Evolutionary conservation across 2,329 filamentous ascomycete genomes (phyloP), one percentile per base, ranked within the genome.

Genomic region (Cryphonectria radicalis): DNA sequence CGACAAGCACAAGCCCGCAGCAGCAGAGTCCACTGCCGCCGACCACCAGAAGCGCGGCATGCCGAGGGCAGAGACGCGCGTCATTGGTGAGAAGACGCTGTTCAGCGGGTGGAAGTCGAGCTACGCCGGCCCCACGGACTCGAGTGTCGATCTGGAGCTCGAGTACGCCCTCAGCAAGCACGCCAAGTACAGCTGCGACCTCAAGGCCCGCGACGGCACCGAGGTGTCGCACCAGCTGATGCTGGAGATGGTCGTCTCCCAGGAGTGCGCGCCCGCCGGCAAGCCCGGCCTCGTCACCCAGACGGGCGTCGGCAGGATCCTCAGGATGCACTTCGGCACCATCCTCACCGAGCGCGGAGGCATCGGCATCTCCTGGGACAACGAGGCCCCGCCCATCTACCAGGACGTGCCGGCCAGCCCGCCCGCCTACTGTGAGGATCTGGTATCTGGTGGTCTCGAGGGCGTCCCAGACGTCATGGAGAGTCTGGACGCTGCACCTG

Each of bases 351-450:
- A 97, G 82, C 89, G 93, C 72, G 89, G 89, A 28, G 95, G 95
- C 25, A 88, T 97, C 79, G 95, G 95, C 66, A 95, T 99, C 77
- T 93, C 92, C 76, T 99, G 96, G 95, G 95, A 98, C 76, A 95
- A 98, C 82, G 95, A 99, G 84, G 91, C 93, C 78, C 95, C 95
- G 17, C 95, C 95, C 0, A 89, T 97, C 75, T 99, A 99, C 82
- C 92, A 96, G 81, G 94, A 98, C 78, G 94, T 98, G 59, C 95
- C 95, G 0, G 91, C 90, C 2, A 94, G 92, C 77, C 95, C 95
- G 65, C 95, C 95, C 0, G 87, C 85, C 7, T 95, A 95, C 81
- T 83, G 75, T 7, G 79, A 81, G 72, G 79, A 80, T 22, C 80
- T 80, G 2, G 79, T 81, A 6, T 32, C 63, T 17, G 69, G 73